Evolutionary conservation across 345 rosid species (phyloP).

Genomic region (Aegle marmelos): DNA sequence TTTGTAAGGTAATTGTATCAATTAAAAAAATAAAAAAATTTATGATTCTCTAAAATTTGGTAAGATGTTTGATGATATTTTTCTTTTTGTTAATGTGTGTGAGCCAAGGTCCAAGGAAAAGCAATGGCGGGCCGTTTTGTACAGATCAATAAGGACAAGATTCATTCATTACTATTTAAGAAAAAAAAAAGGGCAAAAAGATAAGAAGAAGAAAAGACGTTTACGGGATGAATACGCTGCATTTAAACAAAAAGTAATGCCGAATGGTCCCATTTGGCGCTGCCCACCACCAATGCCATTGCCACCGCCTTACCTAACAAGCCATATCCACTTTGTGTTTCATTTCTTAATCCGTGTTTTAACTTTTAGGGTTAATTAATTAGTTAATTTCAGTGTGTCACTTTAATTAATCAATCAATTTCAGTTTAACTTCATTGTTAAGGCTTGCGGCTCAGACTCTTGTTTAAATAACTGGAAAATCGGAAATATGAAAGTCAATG

Average conservation of each 20-base stretch:
- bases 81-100: neutral
- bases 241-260: neutral
- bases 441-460: too few species aligned
- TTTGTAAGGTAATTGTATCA: too few species aligned
- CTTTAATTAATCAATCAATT: too few species aligned
- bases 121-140: neutral
- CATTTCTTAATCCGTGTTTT: neutral
- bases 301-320: conserved; percentile 6
- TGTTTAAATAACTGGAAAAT: too few species aligned
- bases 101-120: neutral
- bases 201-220: neutral
- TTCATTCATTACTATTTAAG: neutral
- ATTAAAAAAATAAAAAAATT: too few species aligned
- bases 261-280: neutral
- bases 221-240: neutral
- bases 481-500: too few species aligned
- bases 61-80: neutral
- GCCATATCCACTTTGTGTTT: neutral
- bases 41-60: neutral
- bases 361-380: too few species aligned
- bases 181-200: too few species aligned
- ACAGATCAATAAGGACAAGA: neutral
- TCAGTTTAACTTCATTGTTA: too few species aligned
- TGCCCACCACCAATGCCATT: neutral
- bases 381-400: neutral